Percentiles rank a stretch among this genome's conserved stretches.
Conservation (phyloP, 257 asterid genomes). For the Rubia yunnanensis region DNA sequence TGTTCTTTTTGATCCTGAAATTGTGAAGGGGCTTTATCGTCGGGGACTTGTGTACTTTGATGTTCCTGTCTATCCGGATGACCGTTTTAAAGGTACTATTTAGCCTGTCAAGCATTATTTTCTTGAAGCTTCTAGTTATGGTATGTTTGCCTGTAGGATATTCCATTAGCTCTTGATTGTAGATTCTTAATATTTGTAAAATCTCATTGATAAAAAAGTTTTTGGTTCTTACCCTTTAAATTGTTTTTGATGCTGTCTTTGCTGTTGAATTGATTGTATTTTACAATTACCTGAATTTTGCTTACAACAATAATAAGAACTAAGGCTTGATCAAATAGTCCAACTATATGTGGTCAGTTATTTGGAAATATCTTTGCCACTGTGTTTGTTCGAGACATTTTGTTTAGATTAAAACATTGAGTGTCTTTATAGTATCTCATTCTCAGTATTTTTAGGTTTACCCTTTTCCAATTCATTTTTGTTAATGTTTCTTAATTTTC, state of each 20-base stretch:
- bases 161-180: neutral
- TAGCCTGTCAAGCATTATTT: neutral
- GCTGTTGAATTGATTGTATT: neutral
- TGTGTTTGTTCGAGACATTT: too few relatives aligned
- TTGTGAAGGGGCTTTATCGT: conserved; percentile 69
- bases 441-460: too few relatives aligned
- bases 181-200: neutral
- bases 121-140: neutral
- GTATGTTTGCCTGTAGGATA: neutral
- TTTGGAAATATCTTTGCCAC: too few relatives aligned
- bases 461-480: too few relatives aligned
- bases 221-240: too few relatives aligned
- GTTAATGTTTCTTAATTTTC: too few relatives aligned
- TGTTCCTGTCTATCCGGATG: conserved; percentile 93
- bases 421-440: too few relatives aligned
- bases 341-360: too few relatives aligned
- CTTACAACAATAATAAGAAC: too few relatives aligned
- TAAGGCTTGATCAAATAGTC: too few relatives aligned
- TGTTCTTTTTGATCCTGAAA: conserved; percentile 84
- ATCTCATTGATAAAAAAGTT: neutral
- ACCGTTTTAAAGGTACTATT: conserved; percentile 83
- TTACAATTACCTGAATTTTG: neutral
- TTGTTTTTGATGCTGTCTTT: neutral
- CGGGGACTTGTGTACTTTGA: conserved; percentile 95
- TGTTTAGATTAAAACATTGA: too few relatives aligned